A percentile compares a stretch with the other conserved stretches of the same genome.
These are phyloP conservation scores for Lactarius psammicola DNA, from an alignment of 768 basidiomycete species.

Conservation along the genomic window DNA sequence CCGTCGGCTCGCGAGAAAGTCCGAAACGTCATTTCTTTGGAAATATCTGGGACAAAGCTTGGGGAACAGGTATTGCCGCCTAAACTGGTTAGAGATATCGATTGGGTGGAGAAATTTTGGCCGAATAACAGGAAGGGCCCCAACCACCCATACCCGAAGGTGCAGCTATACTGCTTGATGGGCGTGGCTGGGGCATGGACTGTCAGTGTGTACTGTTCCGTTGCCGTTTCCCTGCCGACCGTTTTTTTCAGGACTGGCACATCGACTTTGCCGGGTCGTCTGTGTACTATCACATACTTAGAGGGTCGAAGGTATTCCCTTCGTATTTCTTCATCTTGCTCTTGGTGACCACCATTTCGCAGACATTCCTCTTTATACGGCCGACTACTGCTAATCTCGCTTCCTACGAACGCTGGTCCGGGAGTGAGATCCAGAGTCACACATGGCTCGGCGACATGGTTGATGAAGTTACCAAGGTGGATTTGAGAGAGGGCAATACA, in stretches of 20 bases:
- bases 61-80: constrained; percentile 81
- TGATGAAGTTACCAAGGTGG: constrained; percentile 87
- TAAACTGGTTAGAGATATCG: constrained; percentile 78
- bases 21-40: constrained; percentile 92
- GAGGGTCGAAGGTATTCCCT: constrained; percentile 69
- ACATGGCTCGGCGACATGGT: constrained; percentile 93
- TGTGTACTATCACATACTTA: constrained; percentile 94
- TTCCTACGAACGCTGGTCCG: constrained; percentile 93
- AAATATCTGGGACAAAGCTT: constrained; percentile 84
- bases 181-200: constrained; percentile 93
- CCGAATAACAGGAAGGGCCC: constrained; percentile 68
- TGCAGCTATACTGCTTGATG: constrained; percentile 97
- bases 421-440: constrained; percentile 82
- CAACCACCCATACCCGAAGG: constrained; percentile 82
- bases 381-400: constrained; percentile 83
- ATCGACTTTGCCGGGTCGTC: constrained; percentile 97
- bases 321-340: background rate
- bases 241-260: constrained; percentile 83
- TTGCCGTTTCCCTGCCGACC: constrained; percentile 1
- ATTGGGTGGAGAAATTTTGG: constrained; percentile 98
- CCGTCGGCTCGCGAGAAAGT: constrained; percentile 76
- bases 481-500: constrained; percentile 73
- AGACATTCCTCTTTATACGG: constrained; percentile 94
- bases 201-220: constrained; percentile 45
- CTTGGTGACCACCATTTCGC: constrained; percentile 8